Evolutionary conservation across 2,329 filamentous ascomycete genomes (phyloP), one percentile per base, ranked within the genome.

Genomic region (Ceratocystis albifundus): DNA sequence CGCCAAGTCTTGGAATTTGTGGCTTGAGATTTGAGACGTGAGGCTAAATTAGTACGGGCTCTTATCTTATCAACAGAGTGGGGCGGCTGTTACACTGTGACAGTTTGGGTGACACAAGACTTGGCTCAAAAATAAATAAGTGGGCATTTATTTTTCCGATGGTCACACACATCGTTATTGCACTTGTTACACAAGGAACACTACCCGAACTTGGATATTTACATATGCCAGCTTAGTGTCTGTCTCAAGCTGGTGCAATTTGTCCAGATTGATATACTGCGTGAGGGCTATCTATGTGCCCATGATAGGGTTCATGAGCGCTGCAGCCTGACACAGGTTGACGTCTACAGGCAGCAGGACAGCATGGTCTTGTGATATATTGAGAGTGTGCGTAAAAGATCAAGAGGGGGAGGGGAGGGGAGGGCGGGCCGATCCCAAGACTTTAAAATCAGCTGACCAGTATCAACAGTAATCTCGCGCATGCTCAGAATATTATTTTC

Each of bases 201-300:
- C 72, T 62, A 74, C 71, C 55, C 73, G 70, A n/a, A n/a, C n/a
- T n/a, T n/a, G n/a, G 65, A 84, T 80, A 64, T 80, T 78, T 10
- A 84, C 77, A 71, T 80, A 83, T 67, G 82, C 80, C 28, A 82
- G 74, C 0, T 78, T 75, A n/a, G 74, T 75, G 36, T 71, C 72
- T 1, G 75, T 74, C 45, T 72, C 74, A 20, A 82, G 70, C 2
- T 75, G 75, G 0, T 6, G 20, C 30, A 65, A 36, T 15, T 50
- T 36, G 6, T 10, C 46, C 45, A 66, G 4, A 3, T 68, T 69
- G 0, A 77, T 77, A 4, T 82, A 76, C 48, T 77, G 74, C 25
- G 74, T 76, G 45, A 85, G 73, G 3, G 81, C 82, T 81, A 85
- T 82, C 82, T 82, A 85, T 50, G 77, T 78, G 65, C 78, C 79